phyloP scores from a whole-genome alignment of 2,329 filamentous ascomycete genomes.

The Harringtonia aguacate region DNA sequence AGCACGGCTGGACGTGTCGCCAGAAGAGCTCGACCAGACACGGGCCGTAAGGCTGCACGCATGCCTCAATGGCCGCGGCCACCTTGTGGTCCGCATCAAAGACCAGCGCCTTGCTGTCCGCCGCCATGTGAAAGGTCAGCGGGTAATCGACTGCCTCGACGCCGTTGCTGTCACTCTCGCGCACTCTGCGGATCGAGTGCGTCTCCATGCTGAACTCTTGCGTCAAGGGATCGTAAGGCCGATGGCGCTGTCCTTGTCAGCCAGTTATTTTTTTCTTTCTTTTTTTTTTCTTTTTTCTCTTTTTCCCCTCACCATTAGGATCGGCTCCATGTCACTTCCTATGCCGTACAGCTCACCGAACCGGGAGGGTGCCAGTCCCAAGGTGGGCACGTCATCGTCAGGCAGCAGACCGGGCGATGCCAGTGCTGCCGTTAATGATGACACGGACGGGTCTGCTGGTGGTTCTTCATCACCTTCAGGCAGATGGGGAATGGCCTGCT shows the following conservation, averaged over 20 bases:
- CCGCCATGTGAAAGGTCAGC: conserved; percentile 21
- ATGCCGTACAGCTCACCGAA: conserved; percentile 22
- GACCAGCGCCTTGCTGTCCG: conserved; percentile 19
- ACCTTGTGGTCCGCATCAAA: conserved; percentile 12
- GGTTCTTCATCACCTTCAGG: too few species aligned
- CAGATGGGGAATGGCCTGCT: too few species aligned
- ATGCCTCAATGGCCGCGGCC: conserved; percentile 37
- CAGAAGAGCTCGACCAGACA: conserved; percentile 53
- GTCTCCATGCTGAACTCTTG: conserved; percentile 8
- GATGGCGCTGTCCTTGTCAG: conserved; percentile 3
- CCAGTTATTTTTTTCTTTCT: too few species aligned
- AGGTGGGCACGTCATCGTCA: conserved; percentile 10
- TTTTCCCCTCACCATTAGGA: conserved; percentile 14
- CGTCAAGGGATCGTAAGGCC: conserved; percentile 3
- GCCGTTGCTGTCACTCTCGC: conserved; percentile 15
- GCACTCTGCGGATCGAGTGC: conserved; percentile 7
- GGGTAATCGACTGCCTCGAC: conserved; percentile 18
- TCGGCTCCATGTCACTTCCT: conserved; percentile 23
- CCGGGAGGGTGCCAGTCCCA: conserved; percentile 15
- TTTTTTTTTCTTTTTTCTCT: too few species aligned
- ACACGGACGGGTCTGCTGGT: not conserved
- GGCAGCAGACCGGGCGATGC: not conserved
- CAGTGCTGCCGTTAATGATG: not conserved
- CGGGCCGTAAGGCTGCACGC: conserved; percentile 47
- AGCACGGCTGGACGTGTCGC: conserved; percentile 38